Evolutionary conservation across 2,329 filamentous ascomycete species (phyloP), one percentile per base, ranked within the genome.

Genomic region (Monilinia aucupariae): DNA sequence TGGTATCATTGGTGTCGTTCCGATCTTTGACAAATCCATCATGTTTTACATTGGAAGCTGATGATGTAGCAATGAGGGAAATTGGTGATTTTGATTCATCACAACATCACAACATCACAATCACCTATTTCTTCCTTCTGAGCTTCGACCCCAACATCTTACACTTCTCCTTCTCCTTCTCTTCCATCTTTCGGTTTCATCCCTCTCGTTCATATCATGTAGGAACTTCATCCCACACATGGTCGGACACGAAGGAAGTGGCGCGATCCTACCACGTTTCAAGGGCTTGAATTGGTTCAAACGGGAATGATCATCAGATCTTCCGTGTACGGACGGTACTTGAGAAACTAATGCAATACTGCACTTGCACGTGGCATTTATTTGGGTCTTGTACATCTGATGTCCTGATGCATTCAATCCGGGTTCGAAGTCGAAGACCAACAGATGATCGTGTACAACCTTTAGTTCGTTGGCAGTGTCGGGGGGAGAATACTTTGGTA

Each of bases 211-310:
- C 27, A 43, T 22, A 45, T 34, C 39, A 25, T 34, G 15, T 32
- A 25, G 7, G 45, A 30, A 12, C 30, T 30, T 47, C 41, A 47
- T 58, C 54, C 43, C 58, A 45, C 37, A 34, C 37, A 45, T 32
- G 37, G 51, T 47, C 32, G 50, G 52, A 49, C 30, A 49, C 52
- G 60, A 62, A 62, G 60, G 59, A 62, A 62, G 51, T 39, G 51
- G 60, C 59, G 60, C 10, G 22, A 62, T 62, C 52, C 60, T 41
- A 61, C 39, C 27, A 45, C 48, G 60, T 56, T 58, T 62, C 60
- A 62, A 45, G 60, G 32, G 43, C 37, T 58, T 34, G 27, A 47
- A 48, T 17, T 22, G 27, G 41, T 34, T 47, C 41, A 47, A 20
- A 41, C 2, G 25, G 27, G 30, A 58, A 56, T 32, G n/a, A 22